Percentiles rank a stretch among this genome's conserved stretches.
Evolutionary conservation across 2,329 filamentous ascomycete species (phyloP).

Genomic region (Epichloe typhina): DNA sequence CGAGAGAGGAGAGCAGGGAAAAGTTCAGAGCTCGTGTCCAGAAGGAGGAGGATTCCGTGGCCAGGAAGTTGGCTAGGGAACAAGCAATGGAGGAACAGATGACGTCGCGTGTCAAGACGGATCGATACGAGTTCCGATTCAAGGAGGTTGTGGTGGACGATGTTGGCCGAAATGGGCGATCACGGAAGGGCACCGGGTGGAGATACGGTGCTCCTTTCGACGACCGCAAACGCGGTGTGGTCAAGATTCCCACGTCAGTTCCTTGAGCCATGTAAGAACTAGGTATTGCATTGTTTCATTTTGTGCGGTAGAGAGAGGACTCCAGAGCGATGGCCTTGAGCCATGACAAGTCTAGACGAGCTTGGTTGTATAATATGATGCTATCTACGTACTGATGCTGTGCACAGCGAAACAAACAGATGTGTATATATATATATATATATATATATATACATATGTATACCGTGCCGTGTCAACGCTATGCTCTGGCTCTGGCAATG

Average conservation of each 20-base stretch:
- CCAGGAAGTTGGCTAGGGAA: conserved; percentile 18
- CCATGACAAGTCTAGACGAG: background rate
- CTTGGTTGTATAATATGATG: conserved; percentile 1
- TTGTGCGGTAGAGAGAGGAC: background rate
- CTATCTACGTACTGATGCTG: background rate
- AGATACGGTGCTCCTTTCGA: conserved; percentile 50
- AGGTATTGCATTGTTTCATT: background rate
- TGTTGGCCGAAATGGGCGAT: conserved; percentile 40
- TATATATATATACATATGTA: too few relatives aligned
- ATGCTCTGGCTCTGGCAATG: background rate
- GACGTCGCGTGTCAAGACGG: conserved; percentile 32
- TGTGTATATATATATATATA: too few relatives aligned
- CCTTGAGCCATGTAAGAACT: conserved; percentile 23
- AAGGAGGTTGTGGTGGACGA: conserved; percentile 43
- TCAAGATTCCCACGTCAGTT: conserved; percentile 56
- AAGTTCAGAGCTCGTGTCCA: conserved; percentile 30
- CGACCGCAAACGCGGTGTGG: conserved; percentile 48
- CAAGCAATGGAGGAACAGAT: conserved; percentile 24
- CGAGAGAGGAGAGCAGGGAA: conserved; percentile 22
- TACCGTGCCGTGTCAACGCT: background rate
- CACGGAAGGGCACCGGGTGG: conserved; percentile 41
- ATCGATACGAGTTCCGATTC: conserved; percentile 51
- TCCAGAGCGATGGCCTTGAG: background rate
- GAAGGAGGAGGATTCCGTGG: conserved; percentile 27
- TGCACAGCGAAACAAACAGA: background rate